phyloP scores from a whole-genome alignment of 2,329 filamentous ascomycete species.

The Xylariaceae sp. region DNA sequence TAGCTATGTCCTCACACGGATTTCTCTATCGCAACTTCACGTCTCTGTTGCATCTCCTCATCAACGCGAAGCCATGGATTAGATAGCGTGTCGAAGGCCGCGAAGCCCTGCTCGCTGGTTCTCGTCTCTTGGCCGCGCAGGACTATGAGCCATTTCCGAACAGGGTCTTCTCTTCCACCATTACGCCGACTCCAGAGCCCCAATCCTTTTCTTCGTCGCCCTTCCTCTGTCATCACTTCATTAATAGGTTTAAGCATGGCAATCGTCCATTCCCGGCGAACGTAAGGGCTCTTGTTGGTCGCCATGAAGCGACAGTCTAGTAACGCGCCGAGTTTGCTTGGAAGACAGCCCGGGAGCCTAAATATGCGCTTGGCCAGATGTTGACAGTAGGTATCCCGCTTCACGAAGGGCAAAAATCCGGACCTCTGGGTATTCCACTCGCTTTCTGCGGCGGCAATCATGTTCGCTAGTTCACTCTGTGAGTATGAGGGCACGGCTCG shows the following conservation, averaged over 20 bases:
- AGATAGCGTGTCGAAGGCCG: conserved; percentile 20
- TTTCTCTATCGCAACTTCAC: not conserved
- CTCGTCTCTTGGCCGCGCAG: conserved; percentile 26
- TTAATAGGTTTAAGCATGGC: conserved; percentile 18
- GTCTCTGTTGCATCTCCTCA: not conserved
- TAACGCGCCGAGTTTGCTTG: conserved; percentile 27
- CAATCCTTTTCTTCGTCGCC: not conserved
- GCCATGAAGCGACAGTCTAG: conserved; percentile 29
- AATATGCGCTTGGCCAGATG: conserved; percentile 24
- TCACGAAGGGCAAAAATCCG: not conserved
- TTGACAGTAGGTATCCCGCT: conserved; percentile 17
- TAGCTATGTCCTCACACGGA: too few relatives aligned
- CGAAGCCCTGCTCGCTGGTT: conserved; percentile 22
- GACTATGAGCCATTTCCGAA: conserved; percentile 31
- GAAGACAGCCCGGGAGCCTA: conserved; percentile 23
- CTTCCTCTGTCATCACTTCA: conserved; percentile 17
- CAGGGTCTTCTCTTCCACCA: conserved; percentile 3
- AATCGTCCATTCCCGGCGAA: conserved; percentile 31
- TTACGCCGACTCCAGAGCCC: not conserved
- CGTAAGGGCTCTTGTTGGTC: conserved; percentile 27
- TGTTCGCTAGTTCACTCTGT: conserved; percentile 22
- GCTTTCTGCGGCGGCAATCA: conserved; percentile 8
- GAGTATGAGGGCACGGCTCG: conserved; percentile 25
- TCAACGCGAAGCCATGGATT: conserved; percentile 29
- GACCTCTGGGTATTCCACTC: conserved; percentile 1